phyloP scores from a whole-genome alignment of 805 yeast species.

The Pichia ethanolica region DNA sequence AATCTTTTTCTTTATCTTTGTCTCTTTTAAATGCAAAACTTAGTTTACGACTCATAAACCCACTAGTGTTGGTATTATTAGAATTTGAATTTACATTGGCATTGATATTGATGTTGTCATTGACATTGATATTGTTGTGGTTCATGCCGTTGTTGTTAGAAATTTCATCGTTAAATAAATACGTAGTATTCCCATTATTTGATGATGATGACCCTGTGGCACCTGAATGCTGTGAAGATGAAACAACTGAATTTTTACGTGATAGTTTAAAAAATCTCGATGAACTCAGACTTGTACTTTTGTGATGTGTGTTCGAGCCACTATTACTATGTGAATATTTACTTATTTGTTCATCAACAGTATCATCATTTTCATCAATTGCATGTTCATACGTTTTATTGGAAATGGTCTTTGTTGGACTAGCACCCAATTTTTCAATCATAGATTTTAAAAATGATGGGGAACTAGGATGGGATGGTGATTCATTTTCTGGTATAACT shows the following conservation, averaged over 20 bases:
- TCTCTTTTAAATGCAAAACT: conserved; percentile 27
- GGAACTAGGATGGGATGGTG: conserved; percentile 19
- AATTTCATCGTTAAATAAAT: no score
- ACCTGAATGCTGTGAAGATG: conserved; percentile 3
- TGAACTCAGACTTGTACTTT: conserved; percentile 12
- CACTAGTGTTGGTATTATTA: conserved; percentile 6
- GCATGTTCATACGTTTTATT: conserved; percentile 9
- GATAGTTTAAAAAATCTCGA: conserved; percentile 26
- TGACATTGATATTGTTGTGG: neutral
- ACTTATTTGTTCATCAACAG: conserved; percentile 1
- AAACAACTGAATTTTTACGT: conserved; percentile 6
- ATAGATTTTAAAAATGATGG: conserved; percentile 32
- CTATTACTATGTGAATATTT: conserved; percentile 2
- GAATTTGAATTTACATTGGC: neutral
- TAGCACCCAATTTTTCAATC: conserved; percentile 31
- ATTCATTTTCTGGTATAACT: neutral
- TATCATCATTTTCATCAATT: conserved; percentile 7
- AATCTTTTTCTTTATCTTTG: conserved; percentile 21
- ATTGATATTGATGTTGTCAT: neutral
- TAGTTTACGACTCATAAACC: conserved; percentile 20
- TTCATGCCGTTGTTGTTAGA: neutral
- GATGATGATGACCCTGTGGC: neutral
- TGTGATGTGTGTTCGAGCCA: neutral
- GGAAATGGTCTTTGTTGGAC: conserved; percentile 25
- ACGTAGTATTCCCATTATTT: no score